These are phyloP conservation scores for Avena eriantha DNA, from an alignment of 176 grass and related monocot genomes.

Conservation along the genomic window DNA sequence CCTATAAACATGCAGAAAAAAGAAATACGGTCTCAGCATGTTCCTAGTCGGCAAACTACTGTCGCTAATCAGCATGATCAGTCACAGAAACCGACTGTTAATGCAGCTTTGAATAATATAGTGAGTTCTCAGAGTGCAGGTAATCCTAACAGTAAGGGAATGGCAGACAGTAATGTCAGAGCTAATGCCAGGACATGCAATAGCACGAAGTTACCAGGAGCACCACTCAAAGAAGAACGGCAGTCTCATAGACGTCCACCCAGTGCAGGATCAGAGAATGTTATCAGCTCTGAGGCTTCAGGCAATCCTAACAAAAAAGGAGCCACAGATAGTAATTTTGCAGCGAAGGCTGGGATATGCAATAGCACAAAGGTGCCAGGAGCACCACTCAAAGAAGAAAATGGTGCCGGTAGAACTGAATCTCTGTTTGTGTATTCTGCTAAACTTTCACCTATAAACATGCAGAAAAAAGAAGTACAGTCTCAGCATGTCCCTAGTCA, in stretches of 20 bases:
- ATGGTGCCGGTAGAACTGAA: constrained; percentile 32
- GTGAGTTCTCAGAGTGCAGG: constrained; percentile 18
- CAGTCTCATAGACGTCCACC: constrained; percentile 12
- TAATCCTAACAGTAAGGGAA: constrained; percentile 13
- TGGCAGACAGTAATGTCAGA: constrained; percentile 29
- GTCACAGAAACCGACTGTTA: constrained; percentile 4
- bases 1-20: constrained; percentile 28
- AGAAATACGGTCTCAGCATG: constrained; percentile 7
- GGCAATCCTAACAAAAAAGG: constrained; percentile 14
- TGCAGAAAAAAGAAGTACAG: constrained; percentile 27
- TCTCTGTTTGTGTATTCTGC: constrained; percentile 29
- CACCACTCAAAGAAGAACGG: neutral
- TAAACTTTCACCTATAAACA: constrained; percentile 35
- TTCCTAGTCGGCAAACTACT: constrained; percentile 21
- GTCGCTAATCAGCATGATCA: constrained; percentile 9
- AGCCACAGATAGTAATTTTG: constrained; percentile 18
- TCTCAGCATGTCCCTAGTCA: constrained; percentile 2
- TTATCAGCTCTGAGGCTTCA: constrained; percentile 19
- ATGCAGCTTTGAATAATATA: constrained; percentile 19
- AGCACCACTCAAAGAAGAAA: neutral
- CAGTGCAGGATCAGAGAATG: constrained; percentile 34
- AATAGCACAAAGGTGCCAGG: constrained; percentile 41
- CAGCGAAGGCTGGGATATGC: constrained; percentile 21
- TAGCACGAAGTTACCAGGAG: constrained; percentile 37
- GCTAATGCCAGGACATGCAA: constrained; percentile 37